These are phyloP conservation scores for Keithomyces neogunnii DNA, from an alignment of 2,329 filamentous ascomycete genomes.

Conservation along the genomic window DNA sequence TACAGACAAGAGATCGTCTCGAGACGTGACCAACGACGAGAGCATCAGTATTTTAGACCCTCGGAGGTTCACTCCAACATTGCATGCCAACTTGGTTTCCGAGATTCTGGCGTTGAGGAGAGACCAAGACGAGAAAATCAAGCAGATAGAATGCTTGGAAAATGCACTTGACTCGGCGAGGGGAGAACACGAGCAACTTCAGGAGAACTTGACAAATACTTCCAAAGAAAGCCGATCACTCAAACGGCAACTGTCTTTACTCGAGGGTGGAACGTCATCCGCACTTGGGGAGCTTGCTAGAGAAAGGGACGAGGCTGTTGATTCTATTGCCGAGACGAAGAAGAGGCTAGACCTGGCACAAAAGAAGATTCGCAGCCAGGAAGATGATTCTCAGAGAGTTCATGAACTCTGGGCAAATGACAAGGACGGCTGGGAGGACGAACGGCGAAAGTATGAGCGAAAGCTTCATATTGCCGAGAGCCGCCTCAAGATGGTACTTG, in stretches of 20 bases:
- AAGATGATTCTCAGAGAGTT: slow-evolving; percentile 72
- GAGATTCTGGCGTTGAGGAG: slow-evolving; percentile 83
- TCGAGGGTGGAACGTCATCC: slow-evolving; percentile 82
- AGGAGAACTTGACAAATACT: slow-evolving; percentile 50
- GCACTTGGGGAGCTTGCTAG: slow-evolving; percentile 75
- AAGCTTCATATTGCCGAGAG: slow-evolving; percentile 86
- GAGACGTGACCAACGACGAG: slow-evolving; percentile 57
- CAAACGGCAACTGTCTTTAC: slow-evolving; percentile 75
- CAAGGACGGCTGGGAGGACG: slow-evolving; percentile 75
- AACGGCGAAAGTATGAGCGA: slow-evolving; percentile 73
- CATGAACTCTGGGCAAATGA: slow-evolving; percentile 79
- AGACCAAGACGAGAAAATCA: slow-evolving; percentile 84
- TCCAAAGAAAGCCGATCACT: slow-evolving; percentile 71
- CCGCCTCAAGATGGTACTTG: slow-evolving; percentile 72
- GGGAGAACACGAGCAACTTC: slow-evolving; percentile 66
- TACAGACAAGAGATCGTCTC: slow-evolving; percentile 40
- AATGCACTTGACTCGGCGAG: slow-evolving; percentile 60
- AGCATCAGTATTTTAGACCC: slow-evolving; percentile 73
- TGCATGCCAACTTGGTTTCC: slow-evolving; percentile 89
- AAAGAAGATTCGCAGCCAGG: slow-evolving; percentile 68
- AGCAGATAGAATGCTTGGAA: slow-evolving; percentile 80
- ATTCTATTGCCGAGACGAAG: slow-evolving; percentile 61
- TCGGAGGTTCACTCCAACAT: slow-evolving; percentile 84
- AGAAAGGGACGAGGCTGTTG: slow-evolving; percentile 78
- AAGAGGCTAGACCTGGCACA: slow-evolving; percentile 70